phyloP scores from a whole-genome alignment of 1,139 yeast species.

The Saccharomyces hybrid region DNA sequence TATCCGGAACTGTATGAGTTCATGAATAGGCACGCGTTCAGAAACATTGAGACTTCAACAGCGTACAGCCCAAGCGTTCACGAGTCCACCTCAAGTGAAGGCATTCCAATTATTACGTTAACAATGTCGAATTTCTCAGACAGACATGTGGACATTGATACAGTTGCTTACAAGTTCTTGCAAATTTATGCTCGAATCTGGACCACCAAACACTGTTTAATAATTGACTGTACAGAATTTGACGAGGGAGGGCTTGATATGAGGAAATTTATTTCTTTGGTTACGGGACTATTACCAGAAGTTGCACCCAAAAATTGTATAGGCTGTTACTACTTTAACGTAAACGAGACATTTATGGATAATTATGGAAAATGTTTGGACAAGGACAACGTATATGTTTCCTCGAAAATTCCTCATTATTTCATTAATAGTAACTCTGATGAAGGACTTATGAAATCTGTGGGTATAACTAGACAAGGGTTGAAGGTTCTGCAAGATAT shows the following conservation, averaged over 20 bases:
- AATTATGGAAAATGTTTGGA: slow-evolving; percentile 30
- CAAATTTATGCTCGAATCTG: slow-evolving; percentile 69
- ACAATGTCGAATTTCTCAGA: slow-evolving; percentile 39
- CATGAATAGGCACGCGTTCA: slow-evolving; percentile 59
- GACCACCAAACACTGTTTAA: slow-evolving; percentile 57
- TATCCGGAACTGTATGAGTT: slow-evolving; percentile 59
- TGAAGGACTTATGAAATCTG: slow-evolving; percentile 40
- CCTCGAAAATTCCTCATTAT: slow-evolving; percentile 20
- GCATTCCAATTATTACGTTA: slow-evolving; percentile 59
- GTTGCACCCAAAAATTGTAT: slow-evolving; percentile 48
- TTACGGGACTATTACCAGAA: slow-evolving; percentile 40
- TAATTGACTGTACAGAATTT: slow-evolving; percentile 66
- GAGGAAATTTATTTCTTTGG: slow-evolving; percentile 26
- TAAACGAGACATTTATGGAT: slow-evolving; percentile 41
- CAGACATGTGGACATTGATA: slow-evolving; percentile 46
- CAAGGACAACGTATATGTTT: slow-evolving; percentile 16
- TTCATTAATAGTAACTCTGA: slow-evolving; percentile 43
- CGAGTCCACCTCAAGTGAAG: slow-evolving; percentile 64
- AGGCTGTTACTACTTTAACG: slow-evolving; percentile 53
- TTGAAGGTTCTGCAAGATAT: slow-evolving; percentile 42
- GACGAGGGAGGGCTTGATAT: slow-evolving; percentile 26
- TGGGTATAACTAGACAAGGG: slow-evolving; percentile 42
- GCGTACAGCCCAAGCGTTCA: slow-evolving; percentile 41
- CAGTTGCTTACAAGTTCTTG: slow-evolving; percentile 52
- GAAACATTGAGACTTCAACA: slow-evolving; percentile 37